phyloP scores from a whole-genome alignment of 345 rosid species.

The Syzygium jambos region DNA sequence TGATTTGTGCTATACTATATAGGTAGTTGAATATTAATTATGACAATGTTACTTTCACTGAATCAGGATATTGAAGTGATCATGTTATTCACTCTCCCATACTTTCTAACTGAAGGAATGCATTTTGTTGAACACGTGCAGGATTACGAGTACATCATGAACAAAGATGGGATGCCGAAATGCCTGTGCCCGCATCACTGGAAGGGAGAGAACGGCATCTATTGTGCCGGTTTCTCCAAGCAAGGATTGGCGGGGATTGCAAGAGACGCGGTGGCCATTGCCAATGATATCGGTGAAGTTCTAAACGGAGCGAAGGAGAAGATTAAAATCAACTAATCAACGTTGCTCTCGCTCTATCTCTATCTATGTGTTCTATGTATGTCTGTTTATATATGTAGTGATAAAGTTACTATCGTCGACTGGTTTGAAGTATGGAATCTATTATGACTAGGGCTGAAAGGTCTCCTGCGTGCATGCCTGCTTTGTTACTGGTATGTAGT shows the following conservation, averaged over 20 bases:
- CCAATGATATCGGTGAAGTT: background rate
- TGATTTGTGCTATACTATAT: background rate
- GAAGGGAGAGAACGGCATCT: background rate
- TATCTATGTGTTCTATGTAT: background rate
- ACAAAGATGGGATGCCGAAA: conserved; percentile 3
- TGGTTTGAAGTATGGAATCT: background rate
- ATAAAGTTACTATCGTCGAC: background rate
- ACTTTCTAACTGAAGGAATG: background rate
- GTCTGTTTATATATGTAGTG: background rate
- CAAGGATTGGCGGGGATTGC: background rate
- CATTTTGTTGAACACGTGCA: background rate
- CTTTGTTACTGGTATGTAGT: background rate
- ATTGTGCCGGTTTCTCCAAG: background rate
- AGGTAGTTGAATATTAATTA: background rate
- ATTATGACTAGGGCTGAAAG: background rate
- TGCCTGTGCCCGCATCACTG: background rate
- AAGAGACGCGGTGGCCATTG: background rate
- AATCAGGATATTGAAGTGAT: background rate
- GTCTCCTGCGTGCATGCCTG: background rate
- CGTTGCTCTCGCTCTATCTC: background rate
- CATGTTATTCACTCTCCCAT: background rate
- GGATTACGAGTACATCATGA: background rate
- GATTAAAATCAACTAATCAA: background rate
- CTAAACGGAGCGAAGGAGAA: background rate
- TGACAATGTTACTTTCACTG: background rate